Base-by-base conservation (phyloP, 768 basidiomycete species). In the Amanita exitialis region DNA sequence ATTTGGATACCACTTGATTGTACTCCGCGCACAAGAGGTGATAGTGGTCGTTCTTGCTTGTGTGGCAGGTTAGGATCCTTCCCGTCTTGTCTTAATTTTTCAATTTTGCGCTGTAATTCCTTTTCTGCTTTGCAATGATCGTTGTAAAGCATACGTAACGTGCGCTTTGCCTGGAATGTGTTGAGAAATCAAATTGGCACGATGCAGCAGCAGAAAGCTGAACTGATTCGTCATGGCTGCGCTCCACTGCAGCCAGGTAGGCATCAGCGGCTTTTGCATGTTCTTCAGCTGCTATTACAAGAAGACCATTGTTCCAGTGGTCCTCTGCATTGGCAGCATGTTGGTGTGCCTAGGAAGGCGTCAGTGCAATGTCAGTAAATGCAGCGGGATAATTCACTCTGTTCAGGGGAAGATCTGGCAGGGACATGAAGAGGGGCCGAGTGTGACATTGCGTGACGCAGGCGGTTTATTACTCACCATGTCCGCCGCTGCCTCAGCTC, bases 311-410 rank as follows among this genome's bases (percentile, higher is more conserved):
- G 10, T 71, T 72, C 41, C 76, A 61, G 59, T 76, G 79, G 53
- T 90, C 86, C 46, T 90, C 87, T 32, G 87, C 88, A 59, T 84
- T 85, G 13, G 82, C 81, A 48, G 84, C 84, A 66, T 90, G 86
- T 58, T 84, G 80, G 63, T 91, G 86, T 18, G 89, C 88, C 87
- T 90, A 20, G 45, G 38, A 44, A 25, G 44, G 50, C 23, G 35
- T 50, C 50, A 49, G 38, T 54, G 50, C 35, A 41, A 49, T 39
- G 27, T 49, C 49, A 27, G 56, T 2, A 27, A 25, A 6, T 20
- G 49, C 16, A 20, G 8, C 42, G 3, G 5, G 12, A 25, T 20
- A 35, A 15, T 23, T 44, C 32, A 51, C 50, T 51, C 50, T 51
- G 25, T 51, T 51, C 42, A 51, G 50, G 28, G 50, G 50, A 13